Evolutionary conservation across 2,329 filamentous ascomycete species (phyloP).

Genomic region (Pseudodiploospora longispora): DNA sequence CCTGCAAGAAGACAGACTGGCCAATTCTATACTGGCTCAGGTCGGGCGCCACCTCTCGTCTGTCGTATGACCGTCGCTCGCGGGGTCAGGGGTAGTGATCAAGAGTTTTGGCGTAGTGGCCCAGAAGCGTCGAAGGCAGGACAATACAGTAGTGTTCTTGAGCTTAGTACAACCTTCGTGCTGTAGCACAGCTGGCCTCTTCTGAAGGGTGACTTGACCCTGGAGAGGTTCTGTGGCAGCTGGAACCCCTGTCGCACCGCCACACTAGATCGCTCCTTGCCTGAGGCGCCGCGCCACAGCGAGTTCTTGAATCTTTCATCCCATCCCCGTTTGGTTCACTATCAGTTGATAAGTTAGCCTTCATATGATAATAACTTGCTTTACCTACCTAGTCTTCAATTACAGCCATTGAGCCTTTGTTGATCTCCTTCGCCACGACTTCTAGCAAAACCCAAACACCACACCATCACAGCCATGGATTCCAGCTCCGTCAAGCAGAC

Average conservation of each 20-base stretch:
- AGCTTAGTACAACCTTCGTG: not conserved
- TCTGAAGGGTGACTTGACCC: conserved; percentile 1
- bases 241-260: no score
- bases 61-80: conserved; percentile 1
- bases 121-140: not conserved
- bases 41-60: conserved; percentile 7
- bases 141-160: no score
- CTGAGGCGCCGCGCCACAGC: no score
- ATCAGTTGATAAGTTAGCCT: no score
- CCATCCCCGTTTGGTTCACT: no score
- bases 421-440: no score
- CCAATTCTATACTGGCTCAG: conserved; percentile 7
- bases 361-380: no score
- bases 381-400: no score
- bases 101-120: not conserved
- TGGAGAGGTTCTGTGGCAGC: conserved; percentile 13
- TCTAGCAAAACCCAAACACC: not conserved
- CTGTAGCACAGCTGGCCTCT: conserved; percentile 17
- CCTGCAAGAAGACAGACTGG: not conserved
- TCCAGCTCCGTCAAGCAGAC: conserved; percentile 51
- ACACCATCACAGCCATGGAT: conserved; percentile 38
- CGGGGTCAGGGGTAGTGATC: not conserved
- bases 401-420: no score
- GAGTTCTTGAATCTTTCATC: no score
- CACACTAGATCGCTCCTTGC: no score